These are phyloP conservation scores for Sanghuangporus sanghuang DNA, from an alignment of 1,284 basidiomycete genomes.

Conservation along the genomic window DNA sequence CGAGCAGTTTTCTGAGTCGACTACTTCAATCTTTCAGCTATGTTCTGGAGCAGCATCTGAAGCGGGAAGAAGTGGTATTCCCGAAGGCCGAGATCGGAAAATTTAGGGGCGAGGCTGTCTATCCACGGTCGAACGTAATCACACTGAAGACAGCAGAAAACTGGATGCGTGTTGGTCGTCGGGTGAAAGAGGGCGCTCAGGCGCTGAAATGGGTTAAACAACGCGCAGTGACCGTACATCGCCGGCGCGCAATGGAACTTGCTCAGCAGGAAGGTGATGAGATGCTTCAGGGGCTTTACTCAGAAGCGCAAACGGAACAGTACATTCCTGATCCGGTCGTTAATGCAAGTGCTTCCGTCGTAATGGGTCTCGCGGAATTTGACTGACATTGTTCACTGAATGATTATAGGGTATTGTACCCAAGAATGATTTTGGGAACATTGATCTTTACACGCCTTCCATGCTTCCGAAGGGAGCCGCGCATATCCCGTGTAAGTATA, in stretches of 20 bases:
- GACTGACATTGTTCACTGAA: conserved; percentile 11
- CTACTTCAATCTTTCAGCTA: conserved; percentile 49
- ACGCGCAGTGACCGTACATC: conserved; percentile 78
- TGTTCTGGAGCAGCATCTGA: conserved; percentile 85
- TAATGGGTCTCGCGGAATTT: background rate
- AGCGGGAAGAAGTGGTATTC: conserved; percentile 82
- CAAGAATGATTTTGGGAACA: conserved; percentile 95
- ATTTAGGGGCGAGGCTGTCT: conserved; percentile 94
- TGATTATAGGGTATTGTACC: conserved; percentile 77
- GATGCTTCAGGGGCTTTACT: conserved; percentile 84
- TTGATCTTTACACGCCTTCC: conserved; percentile 91
- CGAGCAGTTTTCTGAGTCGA: conserved; percentile 2
- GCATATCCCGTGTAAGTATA: conserved; percentile 79
- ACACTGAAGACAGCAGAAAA: conserved; percentile 87
- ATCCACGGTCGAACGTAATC: conserved; percentile 78
- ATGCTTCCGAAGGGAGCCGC: conserved; percentile 90
- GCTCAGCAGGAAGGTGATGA: conserved; percentile 51
- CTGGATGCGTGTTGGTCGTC: conserved; percentile 88
- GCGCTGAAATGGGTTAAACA: conserved; percentile 91
- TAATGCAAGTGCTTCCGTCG: conserved; percentile 50
- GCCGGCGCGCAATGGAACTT: conserved; percentile 81
- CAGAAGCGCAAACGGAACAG: conserved; percentile 79
- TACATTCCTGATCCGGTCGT: conserved; percentile 78
- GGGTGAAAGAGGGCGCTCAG: conserved; percentile 70
- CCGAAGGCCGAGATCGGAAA: conserved; percentile 85